Conservation (phyloP, 2,329 filamentous ascomycete species). For the Blastomyces emzantsi region DNA sequence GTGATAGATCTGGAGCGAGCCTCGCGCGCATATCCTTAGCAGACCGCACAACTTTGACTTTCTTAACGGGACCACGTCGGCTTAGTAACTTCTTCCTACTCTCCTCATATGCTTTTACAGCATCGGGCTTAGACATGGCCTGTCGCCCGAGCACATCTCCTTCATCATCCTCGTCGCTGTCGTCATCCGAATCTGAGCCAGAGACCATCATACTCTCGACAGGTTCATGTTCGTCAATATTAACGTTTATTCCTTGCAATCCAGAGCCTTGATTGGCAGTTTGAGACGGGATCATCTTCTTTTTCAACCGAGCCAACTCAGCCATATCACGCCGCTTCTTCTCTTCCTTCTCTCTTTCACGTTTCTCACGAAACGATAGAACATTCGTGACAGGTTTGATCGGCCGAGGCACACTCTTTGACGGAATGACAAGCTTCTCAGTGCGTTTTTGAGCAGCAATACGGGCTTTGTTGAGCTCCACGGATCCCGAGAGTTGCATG, state of each 20-base stretch:
- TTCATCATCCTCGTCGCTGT: constrained; percentile 67
- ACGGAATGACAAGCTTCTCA: constrained; percentile 11
- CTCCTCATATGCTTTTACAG: constrained; percentile 40
- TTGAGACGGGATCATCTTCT: constrained; percentile 36
- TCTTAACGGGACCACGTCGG: constrained; percentile 67
- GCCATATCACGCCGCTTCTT: constrained; percentile 63
- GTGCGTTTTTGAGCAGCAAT: constrained; percentile 17
- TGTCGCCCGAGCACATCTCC: constrained; percentile 38
- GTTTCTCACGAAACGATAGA: constrained; percentile 59
- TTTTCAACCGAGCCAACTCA: constrained; percentile 60
- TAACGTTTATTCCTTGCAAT: constrained; percentile 59
- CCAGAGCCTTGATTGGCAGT: constrained; percentile 73
- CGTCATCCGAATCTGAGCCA: constrained; percentile 54
- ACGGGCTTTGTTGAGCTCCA: constrained; percentile 34
- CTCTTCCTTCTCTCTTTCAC: constrained; percentile 65
- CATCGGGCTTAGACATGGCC: constrained; percentile 30
- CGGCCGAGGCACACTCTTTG: constrained; percentile 12
- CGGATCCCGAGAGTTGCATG: constrained; percentile 34
- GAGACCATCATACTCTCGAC: constrained; percentile 84
- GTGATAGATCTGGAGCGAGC: constrained; percentile 77
- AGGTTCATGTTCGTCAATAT: constrained; percentile 68
- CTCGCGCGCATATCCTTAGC: constrained; percentile 91
- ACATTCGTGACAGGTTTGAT: constrained; percentile 31
- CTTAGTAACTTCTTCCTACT: constrained; percentile 44
- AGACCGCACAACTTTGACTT: constrained; percentile 68